phyloP scores from a whole-genome alignment of 805 yeast genomes.

The Lachancea sp. region DNA sequence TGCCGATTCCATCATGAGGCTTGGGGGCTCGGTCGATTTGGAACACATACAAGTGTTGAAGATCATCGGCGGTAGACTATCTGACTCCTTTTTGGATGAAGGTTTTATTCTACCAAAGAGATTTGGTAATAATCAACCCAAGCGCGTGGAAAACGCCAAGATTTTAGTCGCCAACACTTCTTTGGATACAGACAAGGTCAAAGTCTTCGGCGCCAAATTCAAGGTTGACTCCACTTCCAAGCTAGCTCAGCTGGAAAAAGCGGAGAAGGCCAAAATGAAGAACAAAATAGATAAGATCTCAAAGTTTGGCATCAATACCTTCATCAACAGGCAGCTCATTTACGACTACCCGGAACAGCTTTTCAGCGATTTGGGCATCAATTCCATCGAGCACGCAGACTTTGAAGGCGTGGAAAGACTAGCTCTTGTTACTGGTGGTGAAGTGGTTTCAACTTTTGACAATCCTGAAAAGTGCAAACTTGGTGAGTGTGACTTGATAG shows the following conservation, averaged over 20 bases:
- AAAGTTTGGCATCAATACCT: conserved; percentile 79
- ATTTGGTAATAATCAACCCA: conserved; percentile 94
- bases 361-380: conserved; percentile 79
- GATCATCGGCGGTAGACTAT: conserved; percentile 85
- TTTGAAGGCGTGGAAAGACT: conserved; percentile 96
- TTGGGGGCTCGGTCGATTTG: conserved; percentile 79
- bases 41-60: conserved; percentile 91
- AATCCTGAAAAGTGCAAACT: conserved; percentile 77
- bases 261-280: conserved; percentile 92
- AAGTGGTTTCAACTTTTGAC: conserved; percentile 94
- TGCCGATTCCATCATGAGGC: conserved; percentile 86
- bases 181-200: conserved; percentile 95
- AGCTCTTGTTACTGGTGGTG: conserved; percentile 96
- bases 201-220: conserved; percentile 95
- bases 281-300: conserved; percentile 82
- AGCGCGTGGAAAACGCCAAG: conserved; percentile 70
- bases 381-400: conserved; percentile 96
- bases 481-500: conserved; percentile 85
- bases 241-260: conserved; percentile 87
- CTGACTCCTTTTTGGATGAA: conserved; percentile 91
- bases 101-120: conserved; percentile 89
- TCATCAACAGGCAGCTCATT: conserved; percentile 92
- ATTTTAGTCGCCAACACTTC: conserved; percentile 93
- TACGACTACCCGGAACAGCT: conserved; percentile 98
- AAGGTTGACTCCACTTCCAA: conserved; percentile 93